Percentiles rank a stretch among this genome's conserved stretches.
These are phyloP conservation scores for Mucor velutinosus DNA, from an alignment of 371 early-diverging fungal species.

Conservation along the genomic window DNA sequence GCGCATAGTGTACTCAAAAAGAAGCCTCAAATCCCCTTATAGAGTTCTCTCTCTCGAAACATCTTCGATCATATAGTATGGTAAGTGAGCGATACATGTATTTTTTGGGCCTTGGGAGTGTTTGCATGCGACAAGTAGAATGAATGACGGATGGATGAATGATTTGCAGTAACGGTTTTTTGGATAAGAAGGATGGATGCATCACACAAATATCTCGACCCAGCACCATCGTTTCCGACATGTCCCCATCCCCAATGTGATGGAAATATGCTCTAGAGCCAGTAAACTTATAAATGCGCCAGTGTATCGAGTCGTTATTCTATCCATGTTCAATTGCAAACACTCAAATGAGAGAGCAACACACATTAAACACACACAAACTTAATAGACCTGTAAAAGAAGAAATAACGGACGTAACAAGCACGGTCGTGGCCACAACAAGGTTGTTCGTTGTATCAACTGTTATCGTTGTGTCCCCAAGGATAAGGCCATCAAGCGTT, in stretches of 20 bases:
- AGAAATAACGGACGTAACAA: conserved; percentile 99
- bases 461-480: conserved; percentile 98
- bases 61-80: conserved; percentile 16
- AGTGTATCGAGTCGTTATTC: not conserved
- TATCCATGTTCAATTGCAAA: not conserved
- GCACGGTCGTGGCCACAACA: conserved; percentile 98
- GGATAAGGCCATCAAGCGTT: conserved; percentile 99
- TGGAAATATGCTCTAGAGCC: not conserved
- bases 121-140: not conserved
- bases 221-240: not conserved
- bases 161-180: not conserved
- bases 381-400: conserved; percentile 87
- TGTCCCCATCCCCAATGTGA: not conserved
- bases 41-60: conserved; percentile 15
- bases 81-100: conserved; percentile 10
- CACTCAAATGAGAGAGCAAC: not conserved
- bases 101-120: not conserved
- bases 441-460: conserved; percentile 98
- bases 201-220: not conserved
- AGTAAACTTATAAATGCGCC: not conserved
- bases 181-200: not conserved
- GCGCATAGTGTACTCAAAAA: conserved; percentile 1
- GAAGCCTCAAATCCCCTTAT: not conserved
- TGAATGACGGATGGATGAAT: conserved; percentile 17
- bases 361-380: not conserved